Base-by-base conservation (phyloP, 2,329 filamentous ascomycete genomes). In the Verticillium zaregamsianum region DNA sequence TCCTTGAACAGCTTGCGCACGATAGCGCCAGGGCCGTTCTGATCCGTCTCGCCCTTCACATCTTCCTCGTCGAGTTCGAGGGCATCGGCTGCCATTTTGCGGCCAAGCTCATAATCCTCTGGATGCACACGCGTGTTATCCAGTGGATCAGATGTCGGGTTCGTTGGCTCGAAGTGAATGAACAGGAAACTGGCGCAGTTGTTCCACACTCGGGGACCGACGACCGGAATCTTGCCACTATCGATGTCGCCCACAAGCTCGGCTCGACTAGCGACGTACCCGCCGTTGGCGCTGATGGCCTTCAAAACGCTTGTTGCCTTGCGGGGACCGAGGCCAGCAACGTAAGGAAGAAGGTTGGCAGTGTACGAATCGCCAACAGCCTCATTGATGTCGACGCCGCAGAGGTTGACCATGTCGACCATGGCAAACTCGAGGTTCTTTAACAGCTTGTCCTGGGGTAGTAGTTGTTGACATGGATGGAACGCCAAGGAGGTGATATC, bases 71-170 rank as follows among this genome's bases (percentile, higher is more conserved):
- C 95, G 67, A 99, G 83, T 73, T 97, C 94, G 57, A 99, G 82
- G 17, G 95, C 95, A 80, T 99, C 95, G 3, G 95, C 95, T 23
- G 95, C 95, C 90, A 99, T 98, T 78, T 99, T 99, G 68, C 94
- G 91, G 57, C 93, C 95, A 64, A 99, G 89, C 68, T 99, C 95
- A 75, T 99, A 99, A 73, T 99, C 95, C 79, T 99, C 95, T 1
- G 95, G 95, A 71, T 99, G 95, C 20, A 99, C 93, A 79, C 95
- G 91, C 56, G 95, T 99, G 72, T 95, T 96, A 76, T 99, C 95
- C 31, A 99, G 83, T 62, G 96, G 96, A 72, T 99, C 95, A 1
- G 93, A 92, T 15, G 90, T 85, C 2, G 89, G 84, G 68, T 92
- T 92, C 15, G 89, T 87, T n/a, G 87, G 83, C 66, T 97, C 93